Base-by-base conservation (phyloP, 176 grass and related monocot species). In the Triticum monococcum region DNA sequence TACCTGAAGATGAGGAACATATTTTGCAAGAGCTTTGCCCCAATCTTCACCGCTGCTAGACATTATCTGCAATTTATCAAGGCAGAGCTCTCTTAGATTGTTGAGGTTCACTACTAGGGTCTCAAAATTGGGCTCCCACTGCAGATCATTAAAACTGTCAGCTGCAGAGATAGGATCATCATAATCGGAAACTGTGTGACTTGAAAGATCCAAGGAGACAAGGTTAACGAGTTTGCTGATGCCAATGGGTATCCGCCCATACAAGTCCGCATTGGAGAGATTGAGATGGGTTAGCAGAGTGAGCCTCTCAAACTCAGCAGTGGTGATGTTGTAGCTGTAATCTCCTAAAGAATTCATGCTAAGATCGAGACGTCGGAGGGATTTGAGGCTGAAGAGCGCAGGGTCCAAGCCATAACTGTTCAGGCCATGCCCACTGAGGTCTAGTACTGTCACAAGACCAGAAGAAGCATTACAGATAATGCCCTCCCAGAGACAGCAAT, bases 1-100 rank as follows among this genome's bases (percentile, higher is more conserved):
- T n/a, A 82, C 79, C 84, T 83, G 56, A 67, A 89, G 83, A 12
- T 20, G 50, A 81, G 83, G 78, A 68, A 80, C 61, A 8, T 20
- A 75, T 36, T 10, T 76, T 40, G 82, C 16, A 4, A 88, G 77
- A 23, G 79, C 25, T 2, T 4, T n/a, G 56, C 17, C 43, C 64
- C 40, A 81, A 0, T 33, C 63, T 32, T 81, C 63, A 1, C 40
- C 41, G 2, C 18, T n/a, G 18, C 25, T 8, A 50, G 10, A n/a
- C 35, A 70, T 70, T 46, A 81, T 48, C 2, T 68, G 0, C 79
- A 81, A 0, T 0, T 0, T 0, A 0, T 68, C 79, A 3, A 81
- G 79, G 64, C 67, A 14, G 1, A 84, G 78, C 31, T 40, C 78
- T 31, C 31, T 81, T 32, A 87, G 2, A 56, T 30, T 75, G n/a